A percentile compares a stretch with the other conserved stretches of the same genome.
phyloP scores from a whole-genome alignment of 2,329 filamentous ascomycete genomes.

The Trichoderma sp. region DNA sequence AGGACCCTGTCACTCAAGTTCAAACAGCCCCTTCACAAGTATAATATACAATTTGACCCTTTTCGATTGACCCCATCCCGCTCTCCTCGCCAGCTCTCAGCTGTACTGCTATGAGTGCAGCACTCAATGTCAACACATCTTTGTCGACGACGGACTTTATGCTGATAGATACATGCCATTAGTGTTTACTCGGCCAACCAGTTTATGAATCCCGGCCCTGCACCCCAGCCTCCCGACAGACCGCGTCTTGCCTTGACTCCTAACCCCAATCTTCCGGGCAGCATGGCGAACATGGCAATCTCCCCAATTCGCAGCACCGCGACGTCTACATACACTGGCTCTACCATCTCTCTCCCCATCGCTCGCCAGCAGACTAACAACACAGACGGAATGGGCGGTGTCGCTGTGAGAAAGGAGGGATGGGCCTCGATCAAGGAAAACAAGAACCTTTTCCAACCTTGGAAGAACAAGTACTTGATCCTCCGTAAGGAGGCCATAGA shows the following conservation, averaged over 20 bases:
- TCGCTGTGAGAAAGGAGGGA: constrained; percentile 76
- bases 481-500: constrained; percentile 90
- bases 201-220: constrained; percentile 97
- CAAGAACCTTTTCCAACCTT: constrained; percentile 75
- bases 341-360: constrained; percentile 70
- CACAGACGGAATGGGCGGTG: constrained; percentile 63
- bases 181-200: constrained; percentile 61
- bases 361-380: constrained; percentile 60
- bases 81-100: neutral
- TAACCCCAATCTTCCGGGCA: constrained; percentile 70
- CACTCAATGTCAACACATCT: neutral
- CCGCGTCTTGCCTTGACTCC: constrained; percentile 79
- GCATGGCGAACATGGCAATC: constrained; percentile 75
- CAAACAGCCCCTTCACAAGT: constrained; percentile 18
- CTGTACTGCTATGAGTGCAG: neutral
- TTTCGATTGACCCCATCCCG: constrained; percentile 1
- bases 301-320: constrained; percentile 66
- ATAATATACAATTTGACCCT: constrained; percentile 16
- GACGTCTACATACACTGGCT: constrained; percentile 67
- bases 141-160: neutral
- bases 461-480: constrained; percentile 91
- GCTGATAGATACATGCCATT: constrained; percentile 21
- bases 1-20: constrained; percentile 14
- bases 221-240: constrained; percentile 84
- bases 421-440: constrained; percentile 89